These are phyloP conservation scores for Pseudocercospora pini-densiflorae DNA, from an alignment of 2,329 filamentous ascomycete species.

Conservation along the genomic window DNA sequence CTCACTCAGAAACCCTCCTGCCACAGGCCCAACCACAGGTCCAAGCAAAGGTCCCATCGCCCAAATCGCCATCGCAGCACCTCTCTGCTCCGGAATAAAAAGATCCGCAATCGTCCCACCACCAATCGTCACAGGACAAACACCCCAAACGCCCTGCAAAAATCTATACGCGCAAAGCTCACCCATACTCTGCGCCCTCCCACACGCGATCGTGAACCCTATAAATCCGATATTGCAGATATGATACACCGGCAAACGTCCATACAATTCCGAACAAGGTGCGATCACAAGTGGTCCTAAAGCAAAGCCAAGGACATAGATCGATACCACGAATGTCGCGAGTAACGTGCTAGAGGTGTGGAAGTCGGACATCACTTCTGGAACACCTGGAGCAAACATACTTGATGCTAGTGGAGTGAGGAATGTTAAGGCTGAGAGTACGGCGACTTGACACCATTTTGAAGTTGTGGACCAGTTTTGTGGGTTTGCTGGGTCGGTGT, in stretches of 20 bases:
- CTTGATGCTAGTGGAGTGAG: constrained; percentile 58
- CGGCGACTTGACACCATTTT: constrained; percentile 53
- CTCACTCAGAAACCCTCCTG: constrained; percentile 66
- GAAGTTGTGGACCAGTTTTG: constrained; percentile 60
- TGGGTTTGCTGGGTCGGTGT: constrained; percentile 59
- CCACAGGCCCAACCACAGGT: constrained; percentile 55
- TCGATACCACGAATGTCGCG: constrained; percentile 67
- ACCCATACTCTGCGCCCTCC: constrained; percentile 35
- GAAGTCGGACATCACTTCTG: constrained; percentile 67
- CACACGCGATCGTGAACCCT: constrained; percentile 38
- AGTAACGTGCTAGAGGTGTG: constrained; percentile 56
- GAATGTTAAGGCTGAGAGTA: constrained; percentile 57
- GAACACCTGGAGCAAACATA: constrained; percentile 72
- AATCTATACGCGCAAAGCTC: constrained; percentile 40
- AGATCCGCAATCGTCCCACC: constrained; percentile 37
- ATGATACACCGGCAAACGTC: constrained; percentile 38
- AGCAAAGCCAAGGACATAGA: constrained; percentile 62
- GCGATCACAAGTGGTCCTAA: constrained; percentile 51
- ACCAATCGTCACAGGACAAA: constrained; percentile 38
- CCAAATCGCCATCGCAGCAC: constrained; percentile 39
- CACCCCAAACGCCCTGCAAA: constrained; percentile 38
- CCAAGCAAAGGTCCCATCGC: constrained; percentile 35
- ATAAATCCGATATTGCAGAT: constrained; percentile 38
- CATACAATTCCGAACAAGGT: constrained; percentile 45
- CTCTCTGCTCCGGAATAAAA: constrained; percentile 35